A percentile compares a stretch with the other conserved stretches of the same genome.
phyloP scores from a whole-genome alignment of 352 stramenopile genomes.

The Blastocystis hominis region DNA sequence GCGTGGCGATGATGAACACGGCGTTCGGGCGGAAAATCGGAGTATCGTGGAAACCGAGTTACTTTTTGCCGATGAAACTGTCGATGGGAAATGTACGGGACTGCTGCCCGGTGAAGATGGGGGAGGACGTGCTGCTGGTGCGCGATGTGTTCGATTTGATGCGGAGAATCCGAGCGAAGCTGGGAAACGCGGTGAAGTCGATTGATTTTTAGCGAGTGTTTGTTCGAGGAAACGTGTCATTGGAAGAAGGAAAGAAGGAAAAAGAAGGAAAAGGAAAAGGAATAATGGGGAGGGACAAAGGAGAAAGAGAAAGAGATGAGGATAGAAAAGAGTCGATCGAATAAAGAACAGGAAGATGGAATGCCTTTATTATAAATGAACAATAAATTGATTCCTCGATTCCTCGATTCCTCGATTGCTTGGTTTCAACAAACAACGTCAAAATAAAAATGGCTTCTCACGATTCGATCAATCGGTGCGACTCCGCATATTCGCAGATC shows the following conservation, averaged over 20 bases:
- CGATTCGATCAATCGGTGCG: too few species aligned
- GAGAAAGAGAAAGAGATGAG: too few species aligned
- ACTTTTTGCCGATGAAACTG: constrained; percentile 18
- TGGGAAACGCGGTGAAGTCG: neutral
- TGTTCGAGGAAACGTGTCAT: neutral
- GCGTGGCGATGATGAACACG: constrained; percentile 45
- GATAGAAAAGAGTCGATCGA: too few species aligned
- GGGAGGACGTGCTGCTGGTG: constrained; percentile 30
- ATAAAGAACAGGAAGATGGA: too few species aligned
- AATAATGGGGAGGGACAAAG: too few species aligned
- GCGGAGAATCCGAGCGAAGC: neutral
- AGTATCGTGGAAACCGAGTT: constrained; percentile 28
- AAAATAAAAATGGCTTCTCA: too few species aligned
- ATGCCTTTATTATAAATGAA: too few species aligned
- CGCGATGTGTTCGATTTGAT: constrained; percentile 34
- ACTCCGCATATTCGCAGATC: neutral
- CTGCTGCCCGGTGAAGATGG: neutral
- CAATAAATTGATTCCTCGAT: too few species aligned
- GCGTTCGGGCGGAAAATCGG: constrained; percentile 12
- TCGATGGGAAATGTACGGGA: neutral
- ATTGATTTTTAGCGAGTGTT: constrained; percentile 5
- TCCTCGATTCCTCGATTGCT: too few species aligned
- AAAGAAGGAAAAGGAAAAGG: too few species aligned
- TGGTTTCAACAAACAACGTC: too few species aligned
- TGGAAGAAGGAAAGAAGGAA: too few species aligned